Evolutionary conservation across 495 filamentous ascomycete genomes (phyloP), one percentile per base, ranked within the genome.

Genomic region (Talaromyces proteolyticus): DNA sequence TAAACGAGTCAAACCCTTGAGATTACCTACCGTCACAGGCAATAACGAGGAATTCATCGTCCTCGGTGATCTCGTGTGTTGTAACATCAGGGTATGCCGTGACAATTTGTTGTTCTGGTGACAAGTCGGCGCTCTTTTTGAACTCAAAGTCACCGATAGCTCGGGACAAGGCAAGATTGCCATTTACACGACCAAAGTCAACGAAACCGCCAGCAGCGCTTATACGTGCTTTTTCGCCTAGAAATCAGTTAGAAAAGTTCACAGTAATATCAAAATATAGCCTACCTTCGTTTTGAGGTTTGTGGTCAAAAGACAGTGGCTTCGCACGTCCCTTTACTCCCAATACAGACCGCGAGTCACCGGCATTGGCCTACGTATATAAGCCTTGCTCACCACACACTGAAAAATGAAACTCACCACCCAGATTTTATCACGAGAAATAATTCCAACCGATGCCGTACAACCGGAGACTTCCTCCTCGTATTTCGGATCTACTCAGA

Each of bases 91-190:
- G 93, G 65, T 84, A 96, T 7, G 94, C 93, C 5, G 93, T 98
- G 12, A 98, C 93, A 37, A 98, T 96, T 65, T 98, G 93, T 63
- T 95, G 87, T 61, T 98, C 94, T 24, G 94, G 93, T 8, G 91
- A 84, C 40, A 98, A 81, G 56, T 96, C 91, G 52, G 91, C 87
- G 67, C 92, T 95, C 78, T 96, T 97, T 81, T 98, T 98, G 79
- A 98, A 98, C 66, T 98, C 93, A 61, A 98, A 98, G 71, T 98
- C 93, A 55, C 93, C 93, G 61, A 98, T 96, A 55, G 93, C 93
- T 63, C 93, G 85, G 43, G 94, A 97, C 36, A 98, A 77, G n/a
- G 93, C 93, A 43, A 98, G 82, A 64, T 98, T 98, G 57, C 93
- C 93, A 65, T 98, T 98, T 55, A 98, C 93, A 61, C 93, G 87